Conservation (phyloP, 2,329 filamentous ascomycete genomes). For the Ceratocystis colombiana region DNA sequence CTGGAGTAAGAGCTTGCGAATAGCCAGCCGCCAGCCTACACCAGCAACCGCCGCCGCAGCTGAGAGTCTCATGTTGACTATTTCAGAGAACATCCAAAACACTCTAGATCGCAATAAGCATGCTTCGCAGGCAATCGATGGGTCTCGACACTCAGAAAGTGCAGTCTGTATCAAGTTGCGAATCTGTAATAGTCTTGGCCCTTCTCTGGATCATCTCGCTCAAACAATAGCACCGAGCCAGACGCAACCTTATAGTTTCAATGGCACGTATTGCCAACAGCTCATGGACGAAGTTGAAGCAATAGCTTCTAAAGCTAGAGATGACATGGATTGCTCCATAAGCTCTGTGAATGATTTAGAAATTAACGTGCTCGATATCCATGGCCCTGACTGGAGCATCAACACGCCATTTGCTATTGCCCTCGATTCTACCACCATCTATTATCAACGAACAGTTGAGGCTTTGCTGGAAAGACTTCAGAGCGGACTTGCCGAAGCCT, state of each 20-base stretch:
- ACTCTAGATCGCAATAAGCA: constrained; percentile 36
- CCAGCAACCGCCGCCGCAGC: constrained; percentile 40
- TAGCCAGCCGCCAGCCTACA: constrained; percentile 41
- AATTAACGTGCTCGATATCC: constrained; percentile 40
- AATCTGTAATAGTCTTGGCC: constrained; percentile 43
- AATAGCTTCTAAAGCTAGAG: constrained; percentile 34
- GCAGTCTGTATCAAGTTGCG: constrained; percentile 40
- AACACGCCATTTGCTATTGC: constrained; percentile 40
- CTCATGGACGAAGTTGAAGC: constrained; percentile 37
- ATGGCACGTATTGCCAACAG: constrained; percentile 37
- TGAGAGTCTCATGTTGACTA: constrained; percentile 41
- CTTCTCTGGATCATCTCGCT: constrained; percentile 38
- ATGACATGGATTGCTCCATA: constrained; percentile 37
- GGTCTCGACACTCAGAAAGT: constrained; percentile 33
- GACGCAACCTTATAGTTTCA: constrained; percentile 38
- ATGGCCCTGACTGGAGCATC: constrained; percentile 39
- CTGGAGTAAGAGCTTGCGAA: constrained; percentile 36
- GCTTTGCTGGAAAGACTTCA: constrained; percentile 44
- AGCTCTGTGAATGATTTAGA: constrained; percentile 40
- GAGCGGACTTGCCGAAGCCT: constrained; percentile 41
- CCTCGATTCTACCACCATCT: constrained; percentile 36
- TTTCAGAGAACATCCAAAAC: constrained; percentile 36
- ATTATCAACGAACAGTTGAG: constrained; percentile 39
- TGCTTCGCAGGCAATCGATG: constrained; percentile 10
- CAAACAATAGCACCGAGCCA: constrained; percentile 38